phyloP scores from a whole-genome alignment of 352 stramenopile genomes.

The Chrysophaeum taylorii region DNA sequence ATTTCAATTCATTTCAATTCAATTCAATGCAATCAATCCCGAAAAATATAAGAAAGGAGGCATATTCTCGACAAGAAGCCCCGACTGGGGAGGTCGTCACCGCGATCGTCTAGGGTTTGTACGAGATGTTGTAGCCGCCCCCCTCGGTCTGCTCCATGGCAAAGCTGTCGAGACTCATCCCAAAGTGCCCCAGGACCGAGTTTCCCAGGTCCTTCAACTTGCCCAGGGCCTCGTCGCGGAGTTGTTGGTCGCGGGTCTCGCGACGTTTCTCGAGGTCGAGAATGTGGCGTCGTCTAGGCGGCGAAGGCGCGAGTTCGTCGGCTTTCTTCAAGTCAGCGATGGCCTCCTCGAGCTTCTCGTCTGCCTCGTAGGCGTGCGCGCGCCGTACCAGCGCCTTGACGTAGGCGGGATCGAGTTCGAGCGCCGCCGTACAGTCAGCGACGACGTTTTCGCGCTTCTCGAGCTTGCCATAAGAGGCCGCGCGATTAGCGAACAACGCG shows the following conservation, averaged over 20 bases:
- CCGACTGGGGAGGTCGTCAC: no score
- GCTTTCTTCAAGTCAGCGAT: constrained; percentile 70
- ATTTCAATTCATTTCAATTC: no score
- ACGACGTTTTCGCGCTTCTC: background rate
- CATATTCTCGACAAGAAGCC: no score
- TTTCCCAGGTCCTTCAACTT: constrained; percentile 99
- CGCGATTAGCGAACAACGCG: background rate
- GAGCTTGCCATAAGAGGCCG: background rate
- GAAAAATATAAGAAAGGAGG: no score
- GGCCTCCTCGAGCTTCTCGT: constrained; percentile 81
- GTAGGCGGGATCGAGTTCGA: constrained; percentile 71
- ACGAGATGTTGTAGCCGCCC: constrained; percentile 86
- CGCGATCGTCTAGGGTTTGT: no score
- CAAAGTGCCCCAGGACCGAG: constrained; percentile 95
- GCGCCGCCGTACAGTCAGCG: background rate
- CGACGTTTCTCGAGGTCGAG: constrained; percentile 20
- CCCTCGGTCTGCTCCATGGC: constrained; percentile 92
- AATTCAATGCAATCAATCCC: no score
- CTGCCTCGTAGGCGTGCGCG: constrained; percentile 66
- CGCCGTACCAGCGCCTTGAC: constrained; percentile 85
- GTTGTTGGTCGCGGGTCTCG: constrained; percentile 16
- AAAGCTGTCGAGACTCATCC: constrained; percentile 98
- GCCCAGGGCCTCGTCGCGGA: constrained; percentile 50
- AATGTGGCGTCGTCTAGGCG: constrained; percentile 26
- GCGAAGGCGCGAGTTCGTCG: constrained; percentile 72